Evolutionary conservation across 2,329 filamentous ascomycete genomes (phyloP), one percentile per base, ranked within the genome.

Genomic region (Phyllosticta citribraziliensis): DNA sequence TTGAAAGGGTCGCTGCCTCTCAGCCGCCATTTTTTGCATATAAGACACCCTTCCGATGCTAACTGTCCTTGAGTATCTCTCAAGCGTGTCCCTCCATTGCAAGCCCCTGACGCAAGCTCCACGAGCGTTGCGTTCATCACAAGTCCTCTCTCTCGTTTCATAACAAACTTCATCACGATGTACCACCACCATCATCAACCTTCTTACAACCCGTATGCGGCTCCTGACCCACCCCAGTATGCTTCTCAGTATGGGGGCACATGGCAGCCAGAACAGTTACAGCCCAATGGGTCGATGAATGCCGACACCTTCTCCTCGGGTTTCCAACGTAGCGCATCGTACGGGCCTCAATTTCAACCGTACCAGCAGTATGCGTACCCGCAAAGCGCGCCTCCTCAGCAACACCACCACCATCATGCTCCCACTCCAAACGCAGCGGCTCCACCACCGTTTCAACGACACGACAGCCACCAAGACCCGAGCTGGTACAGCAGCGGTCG

Each of bases 111-210:
- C 40, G 40, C 12, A n/a, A 47, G 40, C 17, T 47, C n/a, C 2
- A 47, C 6, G 40, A n/a, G 6, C n/a, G 3, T 47, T 8, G 14
- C 52, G 22, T 55, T 9, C 30, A 30, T n/a, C 20, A 6, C 20
- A 19, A 35, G 12, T 24, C 12, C 12, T 53, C 40, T 9, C 40
- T 22, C 27, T 22, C 8, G 20, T 3, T 47, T 20, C 17, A 17
- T 12, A 20, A 6, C 24, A n/a, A 22, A 25, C 24, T 5, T 17
- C n/a, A 25, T 12, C 35, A 22, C 52, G 33, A 60, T 60, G 58
- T 60, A 60, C 40, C 58, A 60, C 53, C 40, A 60, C 35, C 58
- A 55, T 6, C 33, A 60, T 5, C 58, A 60, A 56, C 58, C 58
- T 25, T 60, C 58, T 4, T 60, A 60, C 40, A 56, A 56, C n/a